These are phyloP conservation scores for Coemansia sp. DNA, from an alignment of 192 early-diverging fungal species.

Conservation along the genomic window DNA sequence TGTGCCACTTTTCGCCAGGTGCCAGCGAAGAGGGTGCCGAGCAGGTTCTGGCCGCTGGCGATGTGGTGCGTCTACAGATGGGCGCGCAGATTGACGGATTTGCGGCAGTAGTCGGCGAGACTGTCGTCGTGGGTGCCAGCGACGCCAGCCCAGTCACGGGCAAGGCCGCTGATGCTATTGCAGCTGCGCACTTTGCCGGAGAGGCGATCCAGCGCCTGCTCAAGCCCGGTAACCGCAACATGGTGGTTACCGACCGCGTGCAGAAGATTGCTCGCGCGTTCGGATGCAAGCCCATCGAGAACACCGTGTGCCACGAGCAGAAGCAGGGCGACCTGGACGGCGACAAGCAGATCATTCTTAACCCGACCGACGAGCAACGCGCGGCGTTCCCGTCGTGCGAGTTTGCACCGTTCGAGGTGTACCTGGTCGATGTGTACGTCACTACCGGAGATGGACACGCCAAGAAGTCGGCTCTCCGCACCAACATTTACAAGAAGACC, in stretches of 20 bases:
- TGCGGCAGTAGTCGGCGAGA: conserved; percentile 76
- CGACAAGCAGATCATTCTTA: conserved; percentile 90
- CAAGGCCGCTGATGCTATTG: conserved; percentile 80
- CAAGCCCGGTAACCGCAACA: conserved; percentile 77
- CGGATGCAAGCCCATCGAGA: conserved; percentile 87
- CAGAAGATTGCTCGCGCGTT: conserved; percentile 79
- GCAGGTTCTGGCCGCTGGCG: conserved; percentile 68
- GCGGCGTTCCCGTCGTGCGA: conserved; percentile 70
- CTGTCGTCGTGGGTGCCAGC: conserved; percentile 79
- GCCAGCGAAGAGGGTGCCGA: conserved; percentile 65
- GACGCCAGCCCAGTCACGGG: conserved; percentile 68
- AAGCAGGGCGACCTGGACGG: conserved; percentile 86
- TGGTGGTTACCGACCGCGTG: conserved; percentile 68
- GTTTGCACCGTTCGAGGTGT: conserved; percentile 79
- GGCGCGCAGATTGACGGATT: conserved; percentile 94
- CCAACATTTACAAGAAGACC: conserved; percentile 91
- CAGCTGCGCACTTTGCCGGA: conserved; percentile 79
- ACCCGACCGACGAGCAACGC: conserved; percentile 75
- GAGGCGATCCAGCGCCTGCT: conserved; percentile 85
- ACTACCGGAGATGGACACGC: conserved; percentile 88
- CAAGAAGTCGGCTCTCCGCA: conserved; percentile 67
- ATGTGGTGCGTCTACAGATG: conserved; percentile 85
- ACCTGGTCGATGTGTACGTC: conserved; percentile 84
- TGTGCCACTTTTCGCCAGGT: conserved; percentile 86
- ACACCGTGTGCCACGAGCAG: conserved; percentile 87